Percentiles rank a stretch among this genome's conserved stretches.
These are phyloP conservation scores for Fistulinella staudtii DNA, from an alignment of 1,284 basidiomycete species.

Conservation along the genomic window DNA sequence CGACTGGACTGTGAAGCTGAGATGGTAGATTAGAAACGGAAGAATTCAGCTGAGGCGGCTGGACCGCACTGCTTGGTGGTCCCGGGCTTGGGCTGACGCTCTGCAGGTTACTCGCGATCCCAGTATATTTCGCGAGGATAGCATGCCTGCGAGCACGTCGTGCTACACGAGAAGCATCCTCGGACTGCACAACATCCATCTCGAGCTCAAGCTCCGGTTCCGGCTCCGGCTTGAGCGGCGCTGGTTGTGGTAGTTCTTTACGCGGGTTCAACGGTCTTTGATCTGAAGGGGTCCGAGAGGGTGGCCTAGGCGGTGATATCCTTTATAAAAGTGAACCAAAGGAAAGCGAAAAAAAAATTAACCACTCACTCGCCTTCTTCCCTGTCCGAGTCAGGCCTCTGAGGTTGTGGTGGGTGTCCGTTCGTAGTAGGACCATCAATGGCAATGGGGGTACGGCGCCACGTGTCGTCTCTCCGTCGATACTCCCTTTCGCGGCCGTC, in stretches of 20 bases:
- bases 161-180: slow-evolving; percentile 73
- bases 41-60: slow-evolving; percentile 56
- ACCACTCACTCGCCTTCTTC: slow-evolving; percentile 79
- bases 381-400: slow-evolving; percentile 50
- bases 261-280: slow-evolving; percentile 6
- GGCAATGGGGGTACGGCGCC: slow-evolving; percentile 20
- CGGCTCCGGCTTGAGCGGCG: slow-evolving; percentile 27
- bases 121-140: slow-evolving; percentile 79
- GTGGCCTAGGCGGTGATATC: slow-evolving; percentile 48
- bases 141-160: slow-evolving; percentile 79
- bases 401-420: slow-evolving; percentile 15
- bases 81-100: slow-evolving; percentile 52
- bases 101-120: slow-evolving; percentile 40
- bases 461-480: slow-evolving; percentile 31
- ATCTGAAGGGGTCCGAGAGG: slow-evolving; percentile 26
- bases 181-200: slow-evolving; percentile 53
- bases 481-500: slow-evolving; percentile 34
- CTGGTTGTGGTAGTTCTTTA: slow-evolving; percentile 14
- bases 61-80: slow-evolving; percentile 68
- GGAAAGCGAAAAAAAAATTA: slow-evolving; percentile 18
- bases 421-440: slow-evolving; percentile 17
- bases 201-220: slow-evolving; percentile 57
- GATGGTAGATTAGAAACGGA: slow-evolving; percentile 58
- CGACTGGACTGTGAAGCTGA: slow-evolving; percentile 48
- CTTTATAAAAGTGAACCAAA: slow-evolving; percentile 32